phyloP scores from a whole-genome alignment of 371 early-diverging fungal genomes.

The Mucor racemosus region DNA sequence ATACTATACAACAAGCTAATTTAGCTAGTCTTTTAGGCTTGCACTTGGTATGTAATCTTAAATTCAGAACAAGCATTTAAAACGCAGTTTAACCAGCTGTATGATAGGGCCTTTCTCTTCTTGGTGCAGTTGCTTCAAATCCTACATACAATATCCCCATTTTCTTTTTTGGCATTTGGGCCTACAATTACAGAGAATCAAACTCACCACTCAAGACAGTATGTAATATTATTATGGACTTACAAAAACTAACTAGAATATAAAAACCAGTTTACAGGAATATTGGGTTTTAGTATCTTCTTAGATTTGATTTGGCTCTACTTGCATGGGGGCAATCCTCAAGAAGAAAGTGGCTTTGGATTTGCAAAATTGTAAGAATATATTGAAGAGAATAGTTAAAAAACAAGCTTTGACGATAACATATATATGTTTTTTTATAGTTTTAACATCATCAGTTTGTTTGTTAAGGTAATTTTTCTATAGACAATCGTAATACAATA shows the following conservation, averaged over 20 bases:
- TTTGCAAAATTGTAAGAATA: constrained; percentile 48
- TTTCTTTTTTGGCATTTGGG: constrained; percentile 59
- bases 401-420: neutral
- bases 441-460: constrained; percentile 49
- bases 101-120: constrained; percentile 43
- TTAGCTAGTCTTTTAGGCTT: constrained; percentile 52
- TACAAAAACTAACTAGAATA: too few relatives aligned
- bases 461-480: constrained; percentile 45
- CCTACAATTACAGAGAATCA: constrained; percentile 53
- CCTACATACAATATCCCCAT: constrained; percentile 56
- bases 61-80: neutral
- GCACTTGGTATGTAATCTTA: constrained; percentile 39
- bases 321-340: constrained; percentile 42
- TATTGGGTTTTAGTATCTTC: constrained; percentile 45
- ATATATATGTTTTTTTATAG: constrained; percentile 21
- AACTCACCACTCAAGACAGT: constrained; percentile 55
- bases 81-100: neutral
- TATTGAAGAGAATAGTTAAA: neutral
- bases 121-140: constrained; percentile 47
- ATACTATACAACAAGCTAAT: constrained; percentile 46
- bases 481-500: neutral
- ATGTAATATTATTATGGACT: neutral
- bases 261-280: constrained; percentile 41
- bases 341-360: constrained; percentile 44
- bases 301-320: constrained; percentile 55